A percentile compares a stretch with the other conserved stretches of the same genome.
These are phyloP conservation scores for Penicillium sp. DNA, from an alignment of 2,329 filamentous ascomycete species.

Conservation along the genomic window DNA sequence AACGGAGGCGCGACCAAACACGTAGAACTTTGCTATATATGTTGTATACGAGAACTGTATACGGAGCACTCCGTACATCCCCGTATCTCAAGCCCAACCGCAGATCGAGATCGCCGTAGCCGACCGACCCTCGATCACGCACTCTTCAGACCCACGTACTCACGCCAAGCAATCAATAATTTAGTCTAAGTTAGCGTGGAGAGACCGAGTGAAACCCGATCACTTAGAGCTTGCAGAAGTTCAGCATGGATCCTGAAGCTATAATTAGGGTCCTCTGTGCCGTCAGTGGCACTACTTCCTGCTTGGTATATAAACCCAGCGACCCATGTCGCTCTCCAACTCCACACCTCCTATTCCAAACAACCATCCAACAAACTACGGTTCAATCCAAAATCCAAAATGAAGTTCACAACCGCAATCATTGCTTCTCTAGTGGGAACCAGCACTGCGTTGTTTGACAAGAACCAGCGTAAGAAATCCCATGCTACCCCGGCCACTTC, in stretches of 20 bases:
- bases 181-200: conserved; percentile 13
- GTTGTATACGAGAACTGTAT: background rate
- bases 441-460: conserved; percentile 33
- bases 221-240: conserved; percentile 9
- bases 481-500: background rate
- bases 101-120: background rate
- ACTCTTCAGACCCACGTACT: conserved; percentile 8
- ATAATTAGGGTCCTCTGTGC: conserved; percentile 7
- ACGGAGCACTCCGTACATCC: no score
- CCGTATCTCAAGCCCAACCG: background rate
- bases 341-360: background rate
- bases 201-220: conserved; percentile 21
- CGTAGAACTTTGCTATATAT: background rate
- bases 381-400: conserved; percentile 18
- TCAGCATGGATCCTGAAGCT: background rate
- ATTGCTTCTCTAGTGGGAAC: conserved; percentile 26
- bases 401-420: conserved; percentile 33
- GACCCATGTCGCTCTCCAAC: background rate
- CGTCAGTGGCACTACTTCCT: background rate
- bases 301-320: conserved; percentile 3
- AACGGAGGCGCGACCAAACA: background rate
- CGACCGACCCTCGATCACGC: background rate
- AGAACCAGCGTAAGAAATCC: conserved; percentile 27
- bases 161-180: conserved; percentile 17
- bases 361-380: background rate